Base-by-base conservation (phyloP, 805 yeast genomes). In the Schizosaccharomyces lindneri region DNA sequence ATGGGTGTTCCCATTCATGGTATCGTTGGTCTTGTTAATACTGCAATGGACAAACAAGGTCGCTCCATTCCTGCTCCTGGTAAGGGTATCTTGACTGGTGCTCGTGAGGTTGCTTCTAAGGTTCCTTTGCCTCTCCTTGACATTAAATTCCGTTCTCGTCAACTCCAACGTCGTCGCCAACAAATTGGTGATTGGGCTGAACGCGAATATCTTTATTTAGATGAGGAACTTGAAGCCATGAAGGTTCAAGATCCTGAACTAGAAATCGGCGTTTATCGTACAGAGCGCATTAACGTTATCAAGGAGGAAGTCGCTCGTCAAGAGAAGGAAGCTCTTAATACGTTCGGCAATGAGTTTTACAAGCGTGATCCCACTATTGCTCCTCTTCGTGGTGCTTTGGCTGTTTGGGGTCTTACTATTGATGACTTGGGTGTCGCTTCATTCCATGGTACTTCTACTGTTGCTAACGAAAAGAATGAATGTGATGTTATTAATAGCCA, bases 1-100 rank as follows among this genome's bases (percentile, higher is more conserved):
- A 93, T 93, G 99, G 99, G 99, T 78, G 97, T 94, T 68, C 99
- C 99, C 72, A 87, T 93, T 69, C 87, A 94, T 69, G 98, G 96
- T 75, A 82, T 93, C 65, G 79, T 89, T 68, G 98, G 95, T 62
- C 76, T 89, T 80, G 80, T 96, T 63, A 90, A 96, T 62, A 94
- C 97, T 70, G 98, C 98, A 61, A 81, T 95, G 64, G 99, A 93
- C 75, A 94, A 89, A 82, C 90, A 90, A 73, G 97, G 97, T 72
- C 85, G 97, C 77, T 89, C 97, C 61, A 90, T 93, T 67, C 99
- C 99, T 66, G 98, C 98, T 71, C 99, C 99, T 75, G 99, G 99
- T 73, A 87, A 90, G 78, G 99, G 99, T 84, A 85, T 93, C 67
- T 80, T 93, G 78, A 93, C 98, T 64, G 87, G 95, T 71, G 98